These are phyloP conservation scores for Infundibulicybe gibba DNA, from an alignment of 768 basidiomycete genomes.

Conservation along the genomic window DNA sequence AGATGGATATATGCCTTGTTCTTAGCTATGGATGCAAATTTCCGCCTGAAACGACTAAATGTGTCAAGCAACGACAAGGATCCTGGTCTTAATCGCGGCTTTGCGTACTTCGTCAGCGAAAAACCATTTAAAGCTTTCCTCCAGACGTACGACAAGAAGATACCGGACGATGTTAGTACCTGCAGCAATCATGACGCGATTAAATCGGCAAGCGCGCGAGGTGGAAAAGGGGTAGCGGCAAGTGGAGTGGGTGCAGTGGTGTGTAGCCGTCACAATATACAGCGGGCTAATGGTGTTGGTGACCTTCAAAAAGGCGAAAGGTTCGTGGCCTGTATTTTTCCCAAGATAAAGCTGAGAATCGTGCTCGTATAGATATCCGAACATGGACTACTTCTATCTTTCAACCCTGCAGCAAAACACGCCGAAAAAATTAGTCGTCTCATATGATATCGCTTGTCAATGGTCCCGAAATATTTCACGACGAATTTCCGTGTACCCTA, in stretches of 20 bases:
- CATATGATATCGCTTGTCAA: constrained; percentile 7
- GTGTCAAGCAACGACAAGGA: no score
- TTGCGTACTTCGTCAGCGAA: no score
- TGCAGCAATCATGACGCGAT: no score
- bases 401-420: constrained; percentile 1
- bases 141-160: no score
- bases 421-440: constrained; percentile 1
- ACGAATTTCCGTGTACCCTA: no score
- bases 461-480: not conserved
- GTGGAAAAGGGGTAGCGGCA: not conserved
- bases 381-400: constrained; percentile 12
- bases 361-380: constrained; percentile 2
- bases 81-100: no score
- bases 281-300: constrained; percentile 12
- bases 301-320: constrained; percentile 19
- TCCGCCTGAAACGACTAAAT: no score
- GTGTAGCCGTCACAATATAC: constrained; percentile 16
- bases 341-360: not conserved
- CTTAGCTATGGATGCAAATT: no score
- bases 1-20: no score
- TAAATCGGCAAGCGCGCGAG: not conserved
- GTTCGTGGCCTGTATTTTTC: constrained; percentile 1
- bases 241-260: constrained; percentile 16
- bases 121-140: no score
- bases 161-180: no score